Evolutionary conservation across 139 green algal genomes (phyloP), one percentile per base, ranked within the genome.

Genomic region (Tetradesmus lagerheimii): DNA sequence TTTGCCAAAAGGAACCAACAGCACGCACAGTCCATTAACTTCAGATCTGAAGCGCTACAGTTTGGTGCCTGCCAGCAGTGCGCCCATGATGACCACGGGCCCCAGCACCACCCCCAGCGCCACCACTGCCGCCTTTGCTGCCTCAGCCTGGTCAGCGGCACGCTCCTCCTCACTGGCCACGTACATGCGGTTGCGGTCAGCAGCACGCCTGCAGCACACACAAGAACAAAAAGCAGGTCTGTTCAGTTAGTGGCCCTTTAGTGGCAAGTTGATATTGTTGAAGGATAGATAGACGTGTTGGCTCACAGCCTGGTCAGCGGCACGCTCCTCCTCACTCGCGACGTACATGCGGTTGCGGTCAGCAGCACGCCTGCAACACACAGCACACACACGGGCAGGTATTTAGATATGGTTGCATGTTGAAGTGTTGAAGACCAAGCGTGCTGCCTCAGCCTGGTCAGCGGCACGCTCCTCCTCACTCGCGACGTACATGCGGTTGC

Each of bases 311-410:
- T n/a, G n/a, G n/a, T n/a, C n/a, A n/a, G n/a, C n/a, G n/a, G n/a
- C n/a, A n/a, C n/a, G n/a, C n/a, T 94, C 92, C 78, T 92, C 90
- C 77, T 91, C 89, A n/a, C 39, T 92, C 0, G 88, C 81, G 3
- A 93, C 90, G 57, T 91, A 92, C 14, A 89, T 31, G 29, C 84
- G 29, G 57, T 27, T 82, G n/a, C 38, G 78, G 43, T 91, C 87
- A 38, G 78, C 87, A 74, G 38, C 57, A 14, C 78, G 57, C n/a
- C n/a, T n/a, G n/a, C 50, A 8, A 50, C 4, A 8, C 43, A 50
- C 43, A 8, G 43, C 43, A 50, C n/a, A n/a, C n/a, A n/a, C n/a
- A n/a, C n/a, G n/a, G n/a, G n/a, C n/a, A n/a, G n/a, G n/a, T n/a
- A n/a, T n/a, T n/a, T n/a, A n/a, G n/a, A n/a, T n/a, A n/a, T n/a